A percentile compares a stretch with the other conserved stretches of the same genome.
These are phyloP conservation scores for Coemansia sp. DNA, from an alignment of 192 early-diverging fungal species.

Conservation along the genomic window DNA sequence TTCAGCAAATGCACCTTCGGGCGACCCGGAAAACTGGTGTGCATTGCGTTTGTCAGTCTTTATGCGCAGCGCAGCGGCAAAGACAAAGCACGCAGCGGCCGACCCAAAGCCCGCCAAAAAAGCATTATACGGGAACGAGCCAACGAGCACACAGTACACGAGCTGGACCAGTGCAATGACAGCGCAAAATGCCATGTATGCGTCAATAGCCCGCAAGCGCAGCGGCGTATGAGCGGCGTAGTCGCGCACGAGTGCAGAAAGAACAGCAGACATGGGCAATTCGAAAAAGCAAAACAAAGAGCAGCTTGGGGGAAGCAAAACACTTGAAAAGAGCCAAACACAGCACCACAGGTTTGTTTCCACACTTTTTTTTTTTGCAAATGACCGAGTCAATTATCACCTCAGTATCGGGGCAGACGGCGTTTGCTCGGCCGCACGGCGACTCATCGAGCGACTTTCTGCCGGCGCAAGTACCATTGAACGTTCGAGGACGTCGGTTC, in stretches of 20 bases:
- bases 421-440: slow-evolving; percentile 58
- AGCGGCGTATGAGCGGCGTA: slow-evolving; percentile 72
- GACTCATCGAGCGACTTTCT: slow-evolving; percentile 42
- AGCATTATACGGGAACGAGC: slow-evolving; percentile 97
- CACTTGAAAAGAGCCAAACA: not conserved
- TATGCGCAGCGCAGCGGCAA: slow-evolving; percentile 87
- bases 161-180: slow-evolving; percentile 91
- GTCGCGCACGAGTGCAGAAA: slow-evolving; percentile 21
- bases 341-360: not conserved
- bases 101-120: slow-evolving; percentile 95
- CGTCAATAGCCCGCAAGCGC: slow-evolving; percentile 86
- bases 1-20: slow-evolving; percentile 94
- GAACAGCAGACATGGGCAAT: slow-evolving; percentile 6
- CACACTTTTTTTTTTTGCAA: slow-evolving; percentile 1
- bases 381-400: slow-evolving; percentile 51
- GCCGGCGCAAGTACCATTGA: slow-evolving; percentile 39
- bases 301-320: not conserved
- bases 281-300: not conserved
- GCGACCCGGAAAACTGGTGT: slow-evolving; percentile 62
- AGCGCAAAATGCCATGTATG: slow-evolving; percentile 89
- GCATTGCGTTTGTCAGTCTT: slow-evolving; percentile 84
- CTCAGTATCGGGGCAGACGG: slow-evolving; percentile 39
- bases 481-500: slow-evolving; percentile 51
- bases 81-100: slow-evolving; percentile 88
- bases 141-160: slow-evolving; percentile 78